These are phyloP conservation scores for Euphorbia pulcherrima DNA, from an alignment of 345 rosid genomes.

Conservation along the genomic window DNA sequence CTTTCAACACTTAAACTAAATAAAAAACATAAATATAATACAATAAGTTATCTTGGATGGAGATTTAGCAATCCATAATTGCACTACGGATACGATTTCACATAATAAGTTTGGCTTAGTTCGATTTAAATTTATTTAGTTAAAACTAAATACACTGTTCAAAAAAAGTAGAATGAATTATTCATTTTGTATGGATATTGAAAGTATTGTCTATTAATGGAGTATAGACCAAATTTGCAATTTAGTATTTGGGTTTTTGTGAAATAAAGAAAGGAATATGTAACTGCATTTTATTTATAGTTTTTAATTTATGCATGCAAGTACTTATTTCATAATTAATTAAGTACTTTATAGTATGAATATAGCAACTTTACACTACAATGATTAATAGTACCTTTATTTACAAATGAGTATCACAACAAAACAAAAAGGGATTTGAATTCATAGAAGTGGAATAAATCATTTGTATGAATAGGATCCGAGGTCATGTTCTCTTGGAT, in stretches of 20 bases:
- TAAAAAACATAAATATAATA: too few species aligned
- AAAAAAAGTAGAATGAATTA: too few species aligned
- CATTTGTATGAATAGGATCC: background rate
- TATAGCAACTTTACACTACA: slow-evolving; percentile 3
- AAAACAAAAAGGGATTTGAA: background rate
- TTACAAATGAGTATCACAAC: background rate
- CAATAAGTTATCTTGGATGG: too few species aligned
- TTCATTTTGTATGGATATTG: too few species aligned
- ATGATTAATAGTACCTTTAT: background rate
- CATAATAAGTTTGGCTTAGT: too few species aligned
- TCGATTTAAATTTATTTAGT: too few species aligned
- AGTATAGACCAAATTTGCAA: background rate
- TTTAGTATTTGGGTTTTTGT: background rate
- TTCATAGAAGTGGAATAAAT: background rate
- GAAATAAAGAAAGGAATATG: background rate
- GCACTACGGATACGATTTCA: too few species aligned
- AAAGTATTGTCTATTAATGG: too few species aligned
- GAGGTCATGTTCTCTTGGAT: too few species aligned
- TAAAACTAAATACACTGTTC: too few species aligned
- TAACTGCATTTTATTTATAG: background rate
- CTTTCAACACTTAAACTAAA: too few species aligned
- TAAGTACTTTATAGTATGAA: slow-evolving; percentile 5
- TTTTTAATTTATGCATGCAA: background rate
- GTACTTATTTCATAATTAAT: background rate
- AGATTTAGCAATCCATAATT: too few species aligned